Evolutionary conservation across 1,284 basidiomycete genomes (phyloP).

Genomic region (Polyporus tsugae): DNA sequence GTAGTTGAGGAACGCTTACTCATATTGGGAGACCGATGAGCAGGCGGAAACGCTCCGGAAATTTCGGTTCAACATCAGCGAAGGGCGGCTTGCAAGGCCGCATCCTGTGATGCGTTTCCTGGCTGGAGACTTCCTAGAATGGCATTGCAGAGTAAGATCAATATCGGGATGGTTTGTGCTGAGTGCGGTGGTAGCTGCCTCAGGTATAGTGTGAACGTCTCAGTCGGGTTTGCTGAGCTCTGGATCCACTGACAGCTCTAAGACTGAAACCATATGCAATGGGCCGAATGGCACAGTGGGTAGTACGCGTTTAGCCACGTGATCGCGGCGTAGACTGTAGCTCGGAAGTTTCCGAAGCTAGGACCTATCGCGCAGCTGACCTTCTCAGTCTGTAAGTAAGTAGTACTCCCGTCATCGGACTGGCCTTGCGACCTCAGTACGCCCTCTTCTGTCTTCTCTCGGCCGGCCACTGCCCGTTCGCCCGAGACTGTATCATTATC

Average conservation of each 20-base stretch:
- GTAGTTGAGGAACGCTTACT: background rate
- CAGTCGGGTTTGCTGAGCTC: background rate
- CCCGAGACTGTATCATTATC: background rate
- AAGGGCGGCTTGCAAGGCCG: background rate
- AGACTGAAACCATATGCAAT: background rate
- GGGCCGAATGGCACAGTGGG: no score
- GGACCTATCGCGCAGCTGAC: constrained; percentile 18
- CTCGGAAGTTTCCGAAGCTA: constrained; percentile 10
- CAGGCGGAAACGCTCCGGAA: background rate
- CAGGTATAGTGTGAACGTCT: background rate
- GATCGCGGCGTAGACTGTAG: constrained; percentile 15
- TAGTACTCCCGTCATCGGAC: constrained; percentile 23
- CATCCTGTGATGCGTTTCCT: background rate
- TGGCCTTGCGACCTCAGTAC: constrained; percentile 21
- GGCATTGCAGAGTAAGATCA: background rate
- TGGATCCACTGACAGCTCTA: no score
- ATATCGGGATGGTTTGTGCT: background rate
- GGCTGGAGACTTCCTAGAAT: background rate
- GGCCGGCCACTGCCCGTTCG: constrained; percentile 11
- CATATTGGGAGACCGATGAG: background rate
- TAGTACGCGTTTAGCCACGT: constrained; percentile 12
- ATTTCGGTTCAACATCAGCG: background rate
- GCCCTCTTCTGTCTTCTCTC: constrained; percentile 16
- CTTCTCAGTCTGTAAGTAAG: constrained; percentile 11
- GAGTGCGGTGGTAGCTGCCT: background rate